Evolutionary conservation across 768 basidiomycete genomes (phyloP).

Genomic region (Suillus subaureus): DNA sequence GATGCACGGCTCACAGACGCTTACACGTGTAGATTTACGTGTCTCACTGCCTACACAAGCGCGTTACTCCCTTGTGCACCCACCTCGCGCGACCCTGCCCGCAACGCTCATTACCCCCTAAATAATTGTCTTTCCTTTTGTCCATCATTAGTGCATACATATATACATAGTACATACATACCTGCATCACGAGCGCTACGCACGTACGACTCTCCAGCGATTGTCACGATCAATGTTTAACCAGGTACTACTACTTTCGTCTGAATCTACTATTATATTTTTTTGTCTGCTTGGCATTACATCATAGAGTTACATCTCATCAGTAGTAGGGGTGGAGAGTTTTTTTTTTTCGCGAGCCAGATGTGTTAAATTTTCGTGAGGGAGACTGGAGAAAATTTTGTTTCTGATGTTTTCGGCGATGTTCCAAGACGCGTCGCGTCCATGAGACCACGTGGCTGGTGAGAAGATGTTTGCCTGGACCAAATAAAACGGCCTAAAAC

Average conservation of each 20-base stretch:
- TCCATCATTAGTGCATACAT: slow-evolving; percentile 20
- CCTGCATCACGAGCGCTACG: slow-evolving; percentile 22
- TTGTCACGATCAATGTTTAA: slow-evolving; percentile 2
- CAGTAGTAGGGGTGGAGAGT: neutral
- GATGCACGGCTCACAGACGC: neutral
- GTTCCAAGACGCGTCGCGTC: slow-evolving; percentile 7
- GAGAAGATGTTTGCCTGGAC: slow-evolving; percentile 25
- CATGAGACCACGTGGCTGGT: slow-evolving; percentile 27
- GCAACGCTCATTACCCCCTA: neutral
- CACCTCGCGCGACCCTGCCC: neutral
- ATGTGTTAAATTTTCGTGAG: neutral
- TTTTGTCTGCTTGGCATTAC: slow-evolving; percentile 19
- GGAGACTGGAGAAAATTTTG: neutral
- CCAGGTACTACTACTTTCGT: neutral
- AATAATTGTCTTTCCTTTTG: slow-evolving; percentile 1
- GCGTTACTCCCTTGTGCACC: neutral
- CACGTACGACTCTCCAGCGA: neutral
- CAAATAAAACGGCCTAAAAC: slow-evolving; percentile 32
- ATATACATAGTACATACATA: slow-evolving; percentile 18
- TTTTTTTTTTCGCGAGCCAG: neutral
- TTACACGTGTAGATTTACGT: neutral
- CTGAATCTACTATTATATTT: neutral
- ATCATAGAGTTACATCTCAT: neutral
- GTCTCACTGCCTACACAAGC: neutral
- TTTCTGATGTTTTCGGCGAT: slow-evolving; percentile 1